Percentiles rank a stretch among this genome's conserved stretches.
Conservation (phyloP, 139 green algal species). For the Microglena sp. region DNA sequence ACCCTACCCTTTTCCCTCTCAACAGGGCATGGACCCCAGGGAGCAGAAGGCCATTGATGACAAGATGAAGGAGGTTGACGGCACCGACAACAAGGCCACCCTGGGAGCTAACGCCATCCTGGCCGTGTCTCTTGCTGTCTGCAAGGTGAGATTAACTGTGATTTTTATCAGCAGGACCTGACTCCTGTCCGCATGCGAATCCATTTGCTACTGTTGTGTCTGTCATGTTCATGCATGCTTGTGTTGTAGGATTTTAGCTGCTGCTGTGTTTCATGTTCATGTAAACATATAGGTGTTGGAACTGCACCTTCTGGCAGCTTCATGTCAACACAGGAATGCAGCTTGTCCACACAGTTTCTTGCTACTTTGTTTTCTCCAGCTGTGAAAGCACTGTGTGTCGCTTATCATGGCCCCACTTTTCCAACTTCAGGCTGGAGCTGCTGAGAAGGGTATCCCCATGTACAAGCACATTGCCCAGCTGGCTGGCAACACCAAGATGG, state of each 20-base stretch:
- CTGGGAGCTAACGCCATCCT: conserved; percentile 98
- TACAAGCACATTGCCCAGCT: conserved; percentile 92
- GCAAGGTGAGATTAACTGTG: conserved; percentile 48
- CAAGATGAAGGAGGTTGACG: conserved; percentile 92
- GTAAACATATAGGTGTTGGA: no score
- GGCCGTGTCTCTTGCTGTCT: conserved; percentile 90
- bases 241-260: not conserved
- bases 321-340: no score
- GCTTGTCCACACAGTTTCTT: no score
- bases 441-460: conserved; percentile 88
- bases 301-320: no score
- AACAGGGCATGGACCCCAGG: conserved; percentile 78
- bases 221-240: not conserved
- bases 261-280: not conserved
- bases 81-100: conserved; percentile 95
- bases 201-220: not conserved
- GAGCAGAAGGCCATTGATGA: conserved; percentile 86
- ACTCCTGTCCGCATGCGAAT: not conserved
- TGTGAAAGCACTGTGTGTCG: no score
- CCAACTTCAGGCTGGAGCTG: conserved; percentile 83
- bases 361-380: no score
- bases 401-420: no score
- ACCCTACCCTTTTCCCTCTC: no score
- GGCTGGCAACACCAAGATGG: conserved; percentile 85
- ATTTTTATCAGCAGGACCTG: no score